Conservation (phyloP, 805 yeast genomes). For the Wickerhamiella sergipiensis region DNA sequence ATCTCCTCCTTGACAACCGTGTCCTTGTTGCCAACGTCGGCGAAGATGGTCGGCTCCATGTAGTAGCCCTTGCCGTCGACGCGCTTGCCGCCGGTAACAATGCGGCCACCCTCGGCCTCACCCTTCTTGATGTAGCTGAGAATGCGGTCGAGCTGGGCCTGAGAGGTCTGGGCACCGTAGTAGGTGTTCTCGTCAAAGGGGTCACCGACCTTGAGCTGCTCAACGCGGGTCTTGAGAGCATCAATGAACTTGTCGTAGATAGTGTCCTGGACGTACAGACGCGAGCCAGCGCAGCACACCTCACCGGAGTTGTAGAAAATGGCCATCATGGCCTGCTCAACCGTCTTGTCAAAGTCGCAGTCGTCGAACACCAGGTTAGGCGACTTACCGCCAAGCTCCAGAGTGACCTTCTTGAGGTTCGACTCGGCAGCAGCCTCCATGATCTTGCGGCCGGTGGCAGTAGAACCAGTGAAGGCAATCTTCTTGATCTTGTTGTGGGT, state of each 20-base stretch:
- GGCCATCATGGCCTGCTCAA: constrained; percentile 59
- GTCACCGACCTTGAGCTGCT: constrained; percentile 49
- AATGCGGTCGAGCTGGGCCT: constrained; percentile 61
- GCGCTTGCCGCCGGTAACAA: constrained; percentile 64
- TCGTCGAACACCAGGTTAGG: constrained; percentile 82
- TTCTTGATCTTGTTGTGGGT: constrained; percentile 57
- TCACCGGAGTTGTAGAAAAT: constrained; percentile 91
- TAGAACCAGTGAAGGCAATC: constrained; percentile 90
- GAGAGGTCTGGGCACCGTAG: constrained; percentile 87
- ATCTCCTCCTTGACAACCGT: constrained; percentile 66
- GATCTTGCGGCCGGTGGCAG: constrained; percentile 71
- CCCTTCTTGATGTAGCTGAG: constrained; percentile 65
- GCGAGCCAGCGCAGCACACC: constrained; percentile 89
- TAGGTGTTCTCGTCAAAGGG: constrained; percentile 61
- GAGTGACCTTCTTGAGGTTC: constrained; percentile 72
- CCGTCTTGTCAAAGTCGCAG: constrained; percentile 66
- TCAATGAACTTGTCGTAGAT: constrained; percentile 61
- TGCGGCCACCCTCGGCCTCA: constrained; percentile 66
- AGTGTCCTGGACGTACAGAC: constrained; percentile 75
- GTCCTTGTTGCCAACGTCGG: constrained; percentile 53
- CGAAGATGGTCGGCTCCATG: constrained; percentile 63
- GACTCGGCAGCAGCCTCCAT: constrained; percentile 54
- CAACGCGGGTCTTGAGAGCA: constrained; percentile 40
- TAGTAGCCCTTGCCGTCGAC: constrained; percentile 43
- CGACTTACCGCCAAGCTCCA: constrained; percentile 94